Evolutionary conservation across 176 grass and related monocot genomes (phyloP), one percentile per base, ranked within the genome.

Genomic region (Triticum timopheevii): DNA sequence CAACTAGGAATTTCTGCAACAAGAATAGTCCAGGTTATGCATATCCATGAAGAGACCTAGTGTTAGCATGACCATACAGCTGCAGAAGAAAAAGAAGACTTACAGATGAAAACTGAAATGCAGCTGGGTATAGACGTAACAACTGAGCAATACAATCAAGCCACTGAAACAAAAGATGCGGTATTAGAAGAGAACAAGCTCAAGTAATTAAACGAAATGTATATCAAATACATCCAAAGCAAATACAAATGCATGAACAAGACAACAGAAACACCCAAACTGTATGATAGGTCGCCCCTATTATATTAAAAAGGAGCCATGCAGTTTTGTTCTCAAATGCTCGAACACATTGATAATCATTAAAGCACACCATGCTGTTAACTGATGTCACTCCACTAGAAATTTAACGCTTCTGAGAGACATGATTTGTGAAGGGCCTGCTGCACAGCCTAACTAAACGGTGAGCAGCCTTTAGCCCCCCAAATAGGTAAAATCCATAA

Each of bases 31-130:
- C 39, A 10, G 12, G 61, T 70, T 38, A 84, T 16, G 17, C 75
- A 76, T 47, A 50, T 54, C 61, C 38, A 81, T 62, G 12, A 27
- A 39, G 56, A 70, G n/a, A 50, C 25, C 77, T 80, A 30, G 27
- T 89, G 74, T 25, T 66, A 73, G 73, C 73, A 45, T 1, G 23
- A 20, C 20, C 13, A 82, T 71, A 62, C 15, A 80, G 54, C n/a
- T 79, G 56, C 69, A 65, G 45, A 80, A 65, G 84, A 84, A 86
- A 84, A 82, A 87, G 61, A 73, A 83, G n/a, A 89, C 86, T 90
- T 93, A 98, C 97, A 79, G 90, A 98, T 67, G 97, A 98, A 80
- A 96, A 98, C 87, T 98, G 90, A 58, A 98, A 98, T 33, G 97
- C 97, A 83, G 92, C 92, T 81, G 97, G 97, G 66, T 96, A 98